Percentiles rank a stretch among this genome's conserved stretches.
phyloP scores from a whole-genome alignment of 768 basidiomycete species.

The Phaeotremella skinneri region DNA sequence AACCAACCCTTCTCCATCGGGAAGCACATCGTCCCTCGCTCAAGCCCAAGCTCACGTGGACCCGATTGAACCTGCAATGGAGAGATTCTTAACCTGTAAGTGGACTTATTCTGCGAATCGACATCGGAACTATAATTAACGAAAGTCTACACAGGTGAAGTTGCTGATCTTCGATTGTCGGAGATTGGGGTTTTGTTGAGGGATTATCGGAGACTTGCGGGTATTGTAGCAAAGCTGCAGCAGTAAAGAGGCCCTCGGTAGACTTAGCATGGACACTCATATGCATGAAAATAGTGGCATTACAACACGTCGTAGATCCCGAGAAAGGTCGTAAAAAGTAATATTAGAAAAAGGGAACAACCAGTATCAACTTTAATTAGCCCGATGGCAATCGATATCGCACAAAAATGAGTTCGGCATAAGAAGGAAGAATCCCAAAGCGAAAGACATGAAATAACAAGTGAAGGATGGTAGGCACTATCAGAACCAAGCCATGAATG shows the following conservation, averaged over 20 bases:
- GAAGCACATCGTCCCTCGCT: slow-evolving; percentile 19
- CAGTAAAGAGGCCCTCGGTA: not conserved
- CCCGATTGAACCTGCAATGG: slow-evolving; percentile 52
- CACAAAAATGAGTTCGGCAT: no score
- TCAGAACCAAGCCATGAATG: slow-evolving; percentile 74
- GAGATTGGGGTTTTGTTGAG: slow-evolving; percentile 76
- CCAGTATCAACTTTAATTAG: no score
- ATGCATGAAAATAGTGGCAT: not conserved
- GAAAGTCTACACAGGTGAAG: slow-evolving; percentile 65
- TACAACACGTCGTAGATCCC: no score
- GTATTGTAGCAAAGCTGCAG: slow-evolving; percentile 12
- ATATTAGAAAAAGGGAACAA: not conserved
- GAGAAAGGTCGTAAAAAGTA: no score
- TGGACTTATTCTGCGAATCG: not conserved
- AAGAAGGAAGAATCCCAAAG: no score
- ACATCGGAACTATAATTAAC: slow-evolving; percentile 51
- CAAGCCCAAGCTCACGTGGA: not conserved
- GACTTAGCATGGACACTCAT: not conserved
- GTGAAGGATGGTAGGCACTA: no score
- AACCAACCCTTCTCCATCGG: slow-evolving; percentile 20
- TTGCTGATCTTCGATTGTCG: slow-evolving; percentile 73
- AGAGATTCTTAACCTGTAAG: slow-evolving; percentile 44
- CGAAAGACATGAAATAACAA: not conserved
- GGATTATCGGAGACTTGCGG: slow-evolving; percentile 73
- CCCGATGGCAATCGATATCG: no score